Base-by-base conservation (phyloP, 108 stramenopile species). In the Cyclotella choctawhatcheeana region DNA sequence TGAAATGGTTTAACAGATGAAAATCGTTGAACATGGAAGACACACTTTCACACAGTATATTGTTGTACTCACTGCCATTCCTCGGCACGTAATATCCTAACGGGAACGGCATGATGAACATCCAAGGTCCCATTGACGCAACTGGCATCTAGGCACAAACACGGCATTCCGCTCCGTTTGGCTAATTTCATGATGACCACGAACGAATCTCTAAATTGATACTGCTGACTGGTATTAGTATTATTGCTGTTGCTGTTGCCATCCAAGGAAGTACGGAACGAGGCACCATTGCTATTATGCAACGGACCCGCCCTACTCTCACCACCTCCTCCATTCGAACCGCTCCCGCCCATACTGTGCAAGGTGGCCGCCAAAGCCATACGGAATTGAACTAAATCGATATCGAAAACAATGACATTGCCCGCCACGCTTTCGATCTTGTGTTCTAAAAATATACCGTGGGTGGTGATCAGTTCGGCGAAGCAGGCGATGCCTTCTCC, bases 61-160 rank as follows among this genome's bases (percentile, higher is more conserved):
- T 26, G 10, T 3, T 24, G 1, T 37, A 78, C 82, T 77, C 34
- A 82, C 82, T 92, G 89, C 87, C 89, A 86, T 67, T 95, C 94
- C 20, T 70, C 74, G 17, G 67, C 82, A 22, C 90, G 72, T 80
- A 89, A 63, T 34, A 95, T 86, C 29, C 86, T 84, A 21, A 95
- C 85, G 8, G 94, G 94, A 77, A 95, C 85, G 14, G 94, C 91
- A 74, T 95, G 90, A 77, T 93, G 85, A 26, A 95, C 88, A 67
- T 92, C 86, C 31, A 94, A 78, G 8, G 84, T 58, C 20, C 84
- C 87, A 54, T 82, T 84, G 21, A 72, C 72, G 37, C 80, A 84
- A 34, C 66, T 69, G 64, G 85, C 81, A 79, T 94, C 93, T 34
- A 94, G 60, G 66, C 93, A 94, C 54, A 94, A 66, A 67, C 93